A percentile compares a stretch with the other conserved stretches of the same genome.
Evolutionary conservation across 768 basidiomycete species (phyloP).

Genomic region (Tulasnella sp.): DNA sequence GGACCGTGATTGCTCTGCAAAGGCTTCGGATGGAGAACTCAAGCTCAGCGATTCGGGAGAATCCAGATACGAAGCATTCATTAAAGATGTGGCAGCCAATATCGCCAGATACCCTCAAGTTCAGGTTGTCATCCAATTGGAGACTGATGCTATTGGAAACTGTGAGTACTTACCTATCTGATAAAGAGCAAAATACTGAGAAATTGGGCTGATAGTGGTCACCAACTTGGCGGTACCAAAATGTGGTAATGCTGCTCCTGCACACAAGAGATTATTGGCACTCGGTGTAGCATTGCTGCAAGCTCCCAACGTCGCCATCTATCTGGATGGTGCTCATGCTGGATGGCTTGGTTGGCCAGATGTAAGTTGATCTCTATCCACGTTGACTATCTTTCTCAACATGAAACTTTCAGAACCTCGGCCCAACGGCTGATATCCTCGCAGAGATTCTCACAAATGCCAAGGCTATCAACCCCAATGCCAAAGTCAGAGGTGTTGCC

Average conservation of each 20-base stretch:
- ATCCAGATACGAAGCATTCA: slow-evolving; percentile 23
- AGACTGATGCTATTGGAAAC: slow-evolving; percentile 29
- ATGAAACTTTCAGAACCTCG: slow-evolving; percentile 22
- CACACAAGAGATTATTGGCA: slow-evolving; percentile 15
- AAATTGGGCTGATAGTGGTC: slow-evolving; percentile 18
- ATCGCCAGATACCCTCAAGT: slow-evolving; percentile 22
- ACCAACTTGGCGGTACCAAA: slow-evolving; percentile 15
- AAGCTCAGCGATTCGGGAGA: slow-evolving; percentile 24
- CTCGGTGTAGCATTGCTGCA: slow-evolving; percentile 26
- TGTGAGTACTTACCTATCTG: slow-evolving; percentile 15
- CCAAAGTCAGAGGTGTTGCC: slow-evolving; percentile 25
- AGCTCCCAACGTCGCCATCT: slow-evolving; percentile 24
- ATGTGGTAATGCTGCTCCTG: slow-evolving; percentile 26
- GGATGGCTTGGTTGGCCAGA: slow-evolving; percentile 27
- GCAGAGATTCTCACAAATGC: slow-evolving; percentile 24
- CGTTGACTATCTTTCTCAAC: not conserved
- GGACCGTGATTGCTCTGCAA: slow-evolving; percentile 27
- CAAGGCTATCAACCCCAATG: slow-evolving; percentile 21
- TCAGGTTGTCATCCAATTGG: slow-evolving; percentile 25
- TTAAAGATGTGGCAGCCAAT: slow-evolving; percentile 5
- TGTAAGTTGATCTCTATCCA: not conserved
- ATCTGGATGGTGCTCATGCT: slow-evolving; percentile 28
- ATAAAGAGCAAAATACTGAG: slow-evolving; percentile 10
- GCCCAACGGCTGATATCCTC: slow-evolving; percentile 25
- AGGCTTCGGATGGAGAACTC: slow-evolving; percentile 27